Conservation (phyloP, 768 basidiomycete genomes). For the Lentinula lateritia region DNA sequence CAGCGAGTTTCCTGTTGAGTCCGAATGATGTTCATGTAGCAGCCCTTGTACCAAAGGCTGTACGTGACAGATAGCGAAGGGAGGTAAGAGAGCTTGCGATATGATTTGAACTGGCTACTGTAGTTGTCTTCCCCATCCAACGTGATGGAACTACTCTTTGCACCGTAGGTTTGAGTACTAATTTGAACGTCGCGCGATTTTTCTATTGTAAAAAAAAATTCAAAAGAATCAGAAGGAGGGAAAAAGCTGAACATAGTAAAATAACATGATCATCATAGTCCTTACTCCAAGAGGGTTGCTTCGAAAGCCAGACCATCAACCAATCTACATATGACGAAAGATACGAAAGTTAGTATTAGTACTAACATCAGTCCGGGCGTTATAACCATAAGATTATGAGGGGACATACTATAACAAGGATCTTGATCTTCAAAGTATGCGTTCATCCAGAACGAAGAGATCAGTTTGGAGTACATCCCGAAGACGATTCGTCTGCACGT, state of each 20-base stretch:
- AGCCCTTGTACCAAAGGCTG: constrained; percentile 44
- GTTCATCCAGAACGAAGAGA: constrained; percentile 56
- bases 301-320: constrained; percentile 67
- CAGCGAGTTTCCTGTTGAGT: constrained; percentile 21
- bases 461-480: constrained; percentile 34
- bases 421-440: constrained; percentile 58
- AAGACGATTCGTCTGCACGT: constrained; percentile 43
- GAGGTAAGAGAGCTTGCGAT: constrained; percentile 34
- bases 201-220: constrained; percentile 22
- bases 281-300: constrained; percentile 56
- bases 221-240: background rate
- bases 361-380: too few relatives aligned
- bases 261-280: background rate
- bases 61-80: constrained; percentile 35
- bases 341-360: too few relatives aligned
- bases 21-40: constrained; percentile 36
- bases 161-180: constrained; percentile 35
- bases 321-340: constrained; percentile 37
- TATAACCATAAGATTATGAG: background rate
- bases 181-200: constrained; percentile 47
- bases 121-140: constrained; percentile 34
- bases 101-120: constrained; percentile 14
- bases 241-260: background rate
- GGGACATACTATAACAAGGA: constrained; percentile 44
- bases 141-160: constrained; percentile 23